Evolutionary conservation across 2,329 filamentous ascomycete genomes (phyloP).

Genomic region (Alternaria sp.): DNA sequence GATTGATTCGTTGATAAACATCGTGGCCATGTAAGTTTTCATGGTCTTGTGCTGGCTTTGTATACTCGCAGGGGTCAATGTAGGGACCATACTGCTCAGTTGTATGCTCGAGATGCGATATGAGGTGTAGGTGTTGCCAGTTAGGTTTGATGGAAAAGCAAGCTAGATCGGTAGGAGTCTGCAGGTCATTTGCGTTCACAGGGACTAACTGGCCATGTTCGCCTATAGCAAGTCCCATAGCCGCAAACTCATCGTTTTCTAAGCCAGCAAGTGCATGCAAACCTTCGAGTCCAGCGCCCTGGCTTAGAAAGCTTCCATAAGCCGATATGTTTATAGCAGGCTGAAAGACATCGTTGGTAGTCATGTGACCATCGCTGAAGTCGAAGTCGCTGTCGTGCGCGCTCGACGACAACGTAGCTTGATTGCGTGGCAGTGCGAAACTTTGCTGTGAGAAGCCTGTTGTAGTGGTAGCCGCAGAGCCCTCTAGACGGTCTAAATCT

Average conservation of each 20-base stretch:
- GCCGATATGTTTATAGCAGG: constrained; percentile 35
- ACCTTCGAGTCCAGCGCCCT: not conserved
- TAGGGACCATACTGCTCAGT: constrained; percentile 29
- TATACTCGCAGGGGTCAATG: not conserved
- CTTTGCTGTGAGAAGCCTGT: constrained; percentile 39
- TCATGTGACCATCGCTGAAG: constrained; percentile 52
- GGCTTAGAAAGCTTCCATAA: constrained; percentile 28
- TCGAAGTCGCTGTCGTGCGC: constrained; percentile 50
- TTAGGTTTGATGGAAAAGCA: constrained; percentile 36
- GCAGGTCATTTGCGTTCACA: constrained; percentile 12
- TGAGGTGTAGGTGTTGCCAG: constrained; percentile 32
- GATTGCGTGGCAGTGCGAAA: constrained; percentile 31
- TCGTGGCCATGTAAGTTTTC: constrained; percentile 1
- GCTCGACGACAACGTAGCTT: constrained; percentile 27
- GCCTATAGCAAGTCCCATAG: constrained; percentile 21
- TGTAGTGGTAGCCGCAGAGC: constrained; percentile 29
- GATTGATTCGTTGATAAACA: not conserved
- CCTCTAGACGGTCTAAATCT: constrained; percentile 34
- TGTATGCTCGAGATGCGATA: constrained; percentile 31
- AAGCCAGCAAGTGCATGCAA: constrained; percentile 25
- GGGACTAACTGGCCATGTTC: constrained; percentile 25
- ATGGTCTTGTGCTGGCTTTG: constrained; percentile 9
- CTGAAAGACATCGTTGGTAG: constrained; percentile 49
- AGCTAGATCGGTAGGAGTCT: constrained; percentile 9
- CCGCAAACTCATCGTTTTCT: constrained; percentile 25